Evolutionary conservation across 805 yeast species (phyloP), one percentile per base, ranked within the genome.

Genomic region (Naumovozyma castellii): DNA sequence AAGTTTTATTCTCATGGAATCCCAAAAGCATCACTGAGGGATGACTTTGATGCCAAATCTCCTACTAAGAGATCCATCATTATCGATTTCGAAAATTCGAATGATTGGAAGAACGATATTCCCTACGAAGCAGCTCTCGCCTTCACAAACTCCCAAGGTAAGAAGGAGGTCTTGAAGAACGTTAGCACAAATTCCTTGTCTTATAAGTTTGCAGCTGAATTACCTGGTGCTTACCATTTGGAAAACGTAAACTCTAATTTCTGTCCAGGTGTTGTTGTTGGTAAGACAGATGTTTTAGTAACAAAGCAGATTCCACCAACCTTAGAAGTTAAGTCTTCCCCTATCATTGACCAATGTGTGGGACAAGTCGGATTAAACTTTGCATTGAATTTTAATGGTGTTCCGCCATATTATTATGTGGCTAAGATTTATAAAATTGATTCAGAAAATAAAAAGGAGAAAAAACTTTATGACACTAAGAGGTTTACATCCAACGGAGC

Each of bases 361-460:
- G 98, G 98, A 0, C 85, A 87, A 34, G 79, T 86, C 6, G 98
- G 97, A 0, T 76, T 87, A 43, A 68, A 71, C 25, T 86, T 85
- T 45, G 84, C 80, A 37, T 68, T 88, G 42, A 61, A 71, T 0
- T 67, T 81, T 38, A 65, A 72, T 4, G 97, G 98, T 14, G 74
- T 78, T 20, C 83, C 95, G 0, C 97, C 97, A 1, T 92, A 82
- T 63, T 71, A 70, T 40, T 69, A 86, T 18, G 72, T 69, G 32
- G 79, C 80, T 44, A 70, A 72, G 34, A 76, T 80, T 12, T 82
- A 75, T 50, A 73, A 75, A 41, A 54, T 75, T 12, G 15, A 5
- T 29, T 12, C 13, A 6, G 14, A 29, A 9, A 65, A 69, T 29
- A 65, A 20, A 27, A 18, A 15, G 29, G 51, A 53, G 25, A 48